Percentiles rank a stretch among this genome's conserved stretches.
Conservation (phyloP, 2,329 filamentous ascomycete genomes). For the Phoma herbarum region DNA sequence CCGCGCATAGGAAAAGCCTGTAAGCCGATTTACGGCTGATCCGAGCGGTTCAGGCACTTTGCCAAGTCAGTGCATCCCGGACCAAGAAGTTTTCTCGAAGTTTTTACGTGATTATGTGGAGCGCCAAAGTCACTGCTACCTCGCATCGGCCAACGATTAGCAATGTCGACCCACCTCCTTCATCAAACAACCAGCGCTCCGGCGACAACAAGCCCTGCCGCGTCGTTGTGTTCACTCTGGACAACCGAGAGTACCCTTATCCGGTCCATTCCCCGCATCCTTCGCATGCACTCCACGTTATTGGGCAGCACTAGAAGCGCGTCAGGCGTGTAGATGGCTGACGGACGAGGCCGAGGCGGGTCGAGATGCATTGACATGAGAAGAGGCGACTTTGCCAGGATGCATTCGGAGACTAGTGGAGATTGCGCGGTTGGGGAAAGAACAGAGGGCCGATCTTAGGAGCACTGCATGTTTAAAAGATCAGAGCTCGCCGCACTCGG, state of each 20-base stretch:
- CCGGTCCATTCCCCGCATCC: conserved; percentile 34
- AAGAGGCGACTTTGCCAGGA: conserved; percentile 32
- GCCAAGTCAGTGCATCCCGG: conserved; percentile 34
- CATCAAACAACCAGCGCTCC: conserved; percentile 28
- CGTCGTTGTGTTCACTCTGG: conserved; percentile 16
- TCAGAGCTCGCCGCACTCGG: conserved; percentile 22
- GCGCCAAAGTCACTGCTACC: conserved; percentile 30
- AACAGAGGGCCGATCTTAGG: conserved; percentile 40
- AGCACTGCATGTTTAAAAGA: conserved; percentile 34
- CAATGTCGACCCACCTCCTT: conserved; percentile 39
- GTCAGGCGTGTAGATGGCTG: conserved; percentile 8
- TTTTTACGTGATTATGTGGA: conserved; percentile 47
- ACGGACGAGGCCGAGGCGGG: conserved; percentile 19
- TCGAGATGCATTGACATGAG: conserved; percentile 22
- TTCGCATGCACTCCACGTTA: conserved; percentile 35
- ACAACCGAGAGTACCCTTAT: conserved; percentile 32
- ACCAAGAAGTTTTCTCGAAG: conserved; percentile 38
- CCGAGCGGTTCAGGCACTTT: conserved; percentile 23
- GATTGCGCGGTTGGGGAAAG: conserved; percentile 30
- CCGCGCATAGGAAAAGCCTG: conserved; percentile 18
- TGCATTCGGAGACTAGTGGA: conserved; percentile 38
- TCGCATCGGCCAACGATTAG: conserved; percentile 38
- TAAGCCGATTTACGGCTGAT: conserved; percentile 27
- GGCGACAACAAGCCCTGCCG: conserved; percentile 18
- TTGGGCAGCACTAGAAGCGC: conserved; percentile 18